phyloP scores from a whole-genome alignment of 2,329 filamentous ascomycete genomes.

The Mariannaea sp. region DNA sequence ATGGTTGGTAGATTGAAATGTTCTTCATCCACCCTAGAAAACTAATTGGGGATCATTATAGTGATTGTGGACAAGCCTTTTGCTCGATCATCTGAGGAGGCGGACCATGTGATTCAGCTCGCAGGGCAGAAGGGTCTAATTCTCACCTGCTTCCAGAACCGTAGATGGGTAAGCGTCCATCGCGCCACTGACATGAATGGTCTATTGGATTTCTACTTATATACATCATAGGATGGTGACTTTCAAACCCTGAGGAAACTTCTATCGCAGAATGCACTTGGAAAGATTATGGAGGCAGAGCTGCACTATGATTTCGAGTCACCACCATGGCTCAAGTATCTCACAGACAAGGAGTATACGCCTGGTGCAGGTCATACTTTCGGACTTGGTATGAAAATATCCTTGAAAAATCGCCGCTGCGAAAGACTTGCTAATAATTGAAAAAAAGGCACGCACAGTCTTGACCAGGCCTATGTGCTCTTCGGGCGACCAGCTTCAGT shows the following conservation, averaged over 20 bases:
- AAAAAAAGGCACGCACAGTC: constrained; percentile 27
- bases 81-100: constrained; percentile 24
- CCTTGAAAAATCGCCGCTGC: too few relatives aligned
- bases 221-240: constrained; percentile 24
- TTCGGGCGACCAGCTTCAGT: constrained; percentile 27
- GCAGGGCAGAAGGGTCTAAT: constrained; percentile 25
- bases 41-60: neutral
- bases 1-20: constrained; percentile 18
- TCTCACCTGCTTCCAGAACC: constrained; percentile 32
- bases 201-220: fast-evolving
- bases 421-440: neutral
- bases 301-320: constrained; percentile 66
- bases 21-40: neutral
- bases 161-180: constrained; percentile 27
- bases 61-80: constrained; percentile 35
- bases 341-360: constrained; percentile 40
- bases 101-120: constrained; percentile 26
- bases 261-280: constrained; percentile 36
- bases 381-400: constrained; percentile 42
- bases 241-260: constrained; percentile 27
- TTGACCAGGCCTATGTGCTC: constrained; percentile 29
- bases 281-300: constrained; percentile 67
- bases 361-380: constrained; percentile 50
- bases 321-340: constrained; percentile 44
- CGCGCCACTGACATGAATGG: neutral